Conservation (phyloP, 257 asterid genomes). For the Haberlea rhodopensis region DNA sequence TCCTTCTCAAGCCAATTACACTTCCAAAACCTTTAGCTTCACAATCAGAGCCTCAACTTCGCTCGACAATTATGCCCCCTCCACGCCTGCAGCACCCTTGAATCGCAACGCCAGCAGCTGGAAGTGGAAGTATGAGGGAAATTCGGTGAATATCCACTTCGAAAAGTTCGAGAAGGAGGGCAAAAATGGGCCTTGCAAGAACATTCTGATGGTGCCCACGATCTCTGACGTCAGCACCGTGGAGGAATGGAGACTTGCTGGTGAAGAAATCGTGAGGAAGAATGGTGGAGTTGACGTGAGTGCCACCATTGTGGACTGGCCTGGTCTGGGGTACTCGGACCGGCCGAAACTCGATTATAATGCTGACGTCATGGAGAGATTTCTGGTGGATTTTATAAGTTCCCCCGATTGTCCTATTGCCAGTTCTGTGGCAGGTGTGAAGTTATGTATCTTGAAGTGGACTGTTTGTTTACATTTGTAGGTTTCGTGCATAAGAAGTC, state of each 20-base stretch:
- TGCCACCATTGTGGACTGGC: constrained; percentile 94
- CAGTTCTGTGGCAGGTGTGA: constrained; percentile 45
- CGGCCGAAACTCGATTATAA: constrained; percentile 80
- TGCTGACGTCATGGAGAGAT: constrained; percentile 86
- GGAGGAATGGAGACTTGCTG: constrained; percentile 90
- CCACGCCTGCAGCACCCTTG: constrained; percentile 28
- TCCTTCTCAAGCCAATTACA: constrained; percentile 11
- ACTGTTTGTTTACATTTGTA: neutral
- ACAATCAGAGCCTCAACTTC: constrained; percentile 49
- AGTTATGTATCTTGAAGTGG: no score
- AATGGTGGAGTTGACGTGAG: constrained; percentile 46
- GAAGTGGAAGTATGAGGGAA: constrained; percentile 74
- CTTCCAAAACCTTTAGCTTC: constrained; percentile 27
- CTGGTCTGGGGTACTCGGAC: constrained; percentile 89
- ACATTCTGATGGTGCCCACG: constrained; percentile 78
- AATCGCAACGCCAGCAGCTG: constrained; percentile 41
- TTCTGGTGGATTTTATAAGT: constrained; percentile 71
- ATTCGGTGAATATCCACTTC: constrained; percentile 58
- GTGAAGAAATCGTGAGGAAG: constrained; percentile 61
- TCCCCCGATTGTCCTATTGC: constrained; percentile 63
- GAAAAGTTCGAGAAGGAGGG: constrained; percentile 55
- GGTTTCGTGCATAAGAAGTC: neutral
- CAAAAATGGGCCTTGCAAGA: constrained; percentile 42
- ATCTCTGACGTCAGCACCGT: constrained; percentile 96
- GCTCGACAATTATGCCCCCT: constrained; percentile 39